Percentiles rank a stretch among this genome's conserved stretches.
phyloP scores from a whole-genome alignment of 2,329 filamentous ascomycete species.

The Monosporascus sp. region DNA sequence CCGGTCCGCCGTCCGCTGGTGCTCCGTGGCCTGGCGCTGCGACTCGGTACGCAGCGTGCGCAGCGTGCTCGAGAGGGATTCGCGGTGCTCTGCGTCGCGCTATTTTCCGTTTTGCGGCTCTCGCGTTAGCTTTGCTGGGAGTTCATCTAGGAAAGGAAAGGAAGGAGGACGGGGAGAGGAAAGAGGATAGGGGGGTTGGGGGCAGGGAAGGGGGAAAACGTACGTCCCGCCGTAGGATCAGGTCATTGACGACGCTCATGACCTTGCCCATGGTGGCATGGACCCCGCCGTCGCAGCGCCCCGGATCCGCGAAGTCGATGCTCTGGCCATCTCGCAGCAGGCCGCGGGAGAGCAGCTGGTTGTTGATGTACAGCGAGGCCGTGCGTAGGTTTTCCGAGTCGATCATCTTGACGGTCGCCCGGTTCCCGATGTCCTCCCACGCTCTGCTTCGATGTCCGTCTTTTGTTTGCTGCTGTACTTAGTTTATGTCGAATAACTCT shows the following conservation, averaged over 20 bases:
- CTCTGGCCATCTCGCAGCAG: slow-evolving; percentile 61
- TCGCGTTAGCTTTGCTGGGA: not conserved
- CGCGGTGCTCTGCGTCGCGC: slow-evolving; percentile 86
- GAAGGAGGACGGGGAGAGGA: not conserved
- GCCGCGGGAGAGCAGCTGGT: slow-evolving; percentile 61
- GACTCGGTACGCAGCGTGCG: slow-evolving; percentile 71
- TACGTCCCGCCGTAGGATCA: slow-evolving; percentile 86
- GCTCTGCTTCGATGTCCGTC: not conserved
- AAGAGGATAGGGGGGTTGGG: not conserved
- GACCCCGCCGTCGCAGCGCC: slow-evolving; percentile 54
- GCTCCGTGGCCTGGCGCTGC: slow-evolving; percentile 64
- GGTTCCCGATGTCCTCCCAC: not conserved
- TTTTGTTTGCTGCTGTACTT: too few relatives aligned
- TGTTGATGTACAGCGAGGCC: slow-evolving; percentile 68
- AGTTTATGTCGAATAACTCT: too few relatives aligned
- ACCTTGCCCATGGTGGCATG: slow-evolving; percentile 71
- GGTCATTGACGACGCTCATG: slow-evolving; percentile 89
- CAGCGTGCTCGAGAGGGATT: slow-evolving; percentile 73
- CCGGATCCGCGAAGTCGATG: slow-evolving; percentile 78
- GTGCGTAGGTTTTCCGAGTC: slow-evolving; percentile 59
- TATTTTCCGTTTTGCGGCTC: slow-evolving; percentile 29
- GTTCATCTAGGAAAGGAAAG: not conserved
- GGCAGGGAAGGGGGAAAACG: slow-evolving; percentile 25
- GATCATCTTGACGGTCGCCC: slow-evolving; percentile 26
- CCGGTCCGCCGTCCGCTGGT: slow-evolving; percentile 53